phyloP scores from a whole-genome alignment of 2,329 filamentous ascomycete genomes.

The Pseudogymnoascus sp. region DNA sequence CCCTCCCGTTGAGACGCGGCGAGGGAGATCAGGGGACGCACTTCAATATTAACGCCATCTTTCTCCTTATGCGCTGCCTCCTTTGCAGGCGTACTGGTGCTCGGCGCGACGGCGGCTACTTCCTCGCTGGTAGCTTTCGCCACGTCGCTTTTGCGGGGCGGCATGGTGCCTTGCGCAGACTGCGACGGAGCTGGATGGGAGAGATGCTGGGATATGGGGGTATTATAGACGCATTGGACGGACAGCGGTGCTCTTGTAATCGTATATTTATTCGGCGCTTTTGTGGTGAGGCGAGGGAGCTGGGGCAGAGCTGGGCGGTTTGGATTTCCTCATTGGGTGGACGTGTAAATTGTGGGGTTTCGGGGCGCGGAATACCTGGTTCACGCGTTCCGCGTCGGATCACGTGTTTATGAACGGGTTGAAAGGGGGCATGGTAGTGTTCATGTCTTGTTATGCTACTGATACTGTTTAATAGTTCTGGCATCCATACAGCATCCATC shows the following conservation, averaged over 20 bases:
- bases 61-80: slow-evolving; percentile 21
- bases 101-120: slow-evolving; percentile 38
- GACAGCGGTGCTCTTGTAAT: not conserved
- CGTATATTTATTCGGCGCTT: not conserved
- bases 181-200: not conserved
- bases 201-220: not conserved
- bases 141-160: slow-evolving; percentile 47
- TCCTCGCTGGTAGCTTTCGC: slow-evolving; percentile 32
- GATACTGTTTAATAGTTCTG: slow-evolving; percentile 2
- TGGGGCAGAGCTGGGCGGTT: not conserved
- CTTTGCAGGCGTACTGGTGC: slow-evolving; percentile 21
- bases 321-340: slow-evolving; percentile 10
- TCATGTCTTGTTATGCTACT: not conserved
- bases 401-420: not conserved
- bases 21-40: slow-evolving; percentile 19
- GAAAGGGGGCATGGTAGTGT: not conserved
- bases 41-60: slow-evolving; percentile 41
- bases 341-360: slow-evolving; percentile 8
- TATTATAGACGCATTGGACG: slow-evolving; percentile 7
- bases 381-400: slow-evolving; percentile 8
- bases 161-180: slow-evolving; percentile 33
- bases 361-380: not conserved
- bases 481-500: not conserved
- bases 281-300: not conserved
- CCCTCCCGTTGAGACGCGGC: not conserved